Conservation (phyloP, 164 flowering plant genomes). For the Macadamia tetraphylla region DNA sequence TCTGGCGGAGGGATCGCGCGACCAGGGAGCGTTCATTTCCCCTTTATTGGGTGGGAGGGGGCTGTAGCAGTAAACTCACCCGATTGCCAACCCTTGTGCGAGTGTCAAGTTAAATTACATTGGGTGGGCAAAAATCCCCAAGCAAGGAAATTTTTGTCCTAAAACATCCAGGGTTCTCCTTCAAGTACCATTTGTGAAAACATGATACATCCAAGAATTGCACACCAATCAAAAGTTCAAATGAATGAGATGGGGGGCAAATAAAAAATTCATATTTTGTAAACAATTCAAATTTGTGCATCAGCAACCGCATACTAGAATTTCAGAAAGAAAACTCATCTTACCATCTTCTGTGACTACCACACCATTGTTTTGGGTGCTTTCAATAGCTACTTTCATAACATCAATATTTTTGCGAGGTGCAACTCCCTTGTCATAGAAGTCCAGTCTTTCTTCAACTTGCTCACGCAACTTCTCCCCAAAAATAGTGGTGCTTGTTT, state of each 20-base stretch:
- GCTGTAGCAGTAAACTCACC: no score
- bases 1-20: no score
- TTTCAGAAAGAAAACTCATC: neutral
- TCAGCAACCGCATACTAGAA: neutral
- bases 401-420: conserved; percentile 94
- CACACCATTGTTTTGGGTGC: conserved; percentile 38
- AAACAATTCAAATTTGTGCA: neutral
- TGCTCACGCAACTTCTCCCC: conserved; percentile 95
- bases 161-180: no score
- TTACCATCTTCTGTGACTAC: neutral
- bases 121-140: no score
- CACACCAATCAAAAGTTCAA: no score
- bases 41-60: no score
- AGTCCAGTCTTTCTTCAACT: conserved; percentile 95
- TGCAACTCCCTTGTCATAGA: conserved; percentile 97
- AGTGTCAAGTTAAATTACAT: no score
- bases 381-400: conserved; percentile 80
- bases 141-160: no score
- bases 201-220: no score
- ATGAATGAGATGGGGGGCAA: neutral
- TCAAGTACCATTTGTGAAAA: no score
- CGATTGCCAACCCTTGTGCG: no score
- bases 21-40: no score
- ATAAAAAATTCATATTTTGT: neutral
- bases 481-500: conserved; percentile 52